Base-by-base conservation (phyloP, 495 filamentous ascomycete genomes). In the Antarctomyces pellizariae region DNA sequence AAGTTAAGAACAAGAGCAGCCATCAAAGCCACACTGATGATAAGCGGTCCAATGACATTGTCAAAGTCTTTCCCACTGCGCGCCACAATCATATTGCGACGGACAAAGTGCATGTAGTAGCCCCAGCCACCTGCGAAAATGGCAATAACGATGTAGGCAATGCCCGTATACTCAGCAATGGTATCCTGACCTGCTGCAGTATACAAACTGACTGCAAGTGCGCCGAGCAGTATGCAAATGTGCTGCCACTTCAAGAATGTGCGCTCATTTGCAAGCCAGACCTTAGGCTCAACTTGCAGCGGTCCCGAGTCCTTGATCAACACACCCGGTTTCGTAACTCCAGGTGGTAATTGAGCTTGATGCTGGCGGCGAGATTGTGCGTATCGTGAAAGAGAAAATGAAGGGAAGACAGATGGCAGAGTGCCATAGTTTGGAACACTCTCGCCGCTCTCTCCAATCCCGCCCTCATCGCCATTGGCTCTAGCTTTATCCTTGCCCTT, bases 221-320 rank as follows among this genome's bases (percentile, higher is more conserved):
- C 67, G 6, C 79, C 80, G 5, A 95, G 64, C 15, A 95, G 57
- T 13, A 97, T 60, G 28, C 66, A 71, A 36, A 95, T 75, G 43
- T 95, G 82, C 47, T 92, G 74, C 86, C 86, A 97, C 45, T 91
- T 92, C 46, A 97, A 67, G 41, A 91, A 97, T 0, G 86, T 97
- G 24, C 86, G 67, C 52, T 97, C 78, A 45, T 97, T 97, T 25
- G 86, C 86, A 18, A 97, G 73, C 83, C 86, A 97, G 4, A 97
- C 84, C 49, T 97, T 97, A 21, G 77, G 76, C 49, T 97, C 86
- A 20, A 97, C 79, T 28, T 75, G 65, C 18, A 95, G 59, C 1
- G 80, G 78, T 0, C 84, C 83, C 0, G 74, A 57, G 47, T 97
- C 84, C 54, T 95, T 97, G 53, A 97, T 72, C 64, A 83, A 79